These are phyloP conservation scores for Galeopsis tetrahit DNA, from an alignment of 257 asterid species.

Conservation along the genomic window DNA sequence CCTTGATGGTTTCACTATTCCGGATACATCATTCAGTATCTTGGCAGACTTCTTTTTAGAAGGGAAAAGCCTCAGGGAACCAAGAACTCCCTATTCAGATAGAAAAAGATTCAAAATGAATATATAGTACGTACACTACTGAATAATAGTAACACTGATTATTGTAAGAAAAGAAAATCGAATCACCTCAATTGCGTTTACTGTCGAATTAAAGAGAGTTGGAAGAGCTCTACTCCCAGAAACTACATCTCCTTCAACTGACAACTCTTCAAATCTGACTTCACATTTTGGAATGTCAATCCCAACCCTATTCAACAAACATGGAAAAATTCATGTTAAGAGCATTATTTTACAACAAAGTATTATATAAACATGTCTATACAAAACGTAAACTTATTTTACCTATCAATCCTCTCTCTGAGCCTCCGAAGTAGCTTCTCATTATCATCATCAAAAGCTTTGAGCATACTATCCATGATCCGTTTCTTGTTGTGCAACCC, in stretches of 20 bases:
- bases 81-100: constrained; percentile 56
- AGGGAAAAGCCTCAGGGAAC: constrained; percentile 55
- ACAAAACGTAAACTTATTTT: no score
- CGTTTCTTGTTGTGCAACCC: constrained; percentile 65
- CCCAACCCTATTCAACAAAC: constrained; percentile 57
- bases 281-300: constrained; percentile 63
- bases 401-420: constrained; percentile 73
- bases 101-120: not conserved
- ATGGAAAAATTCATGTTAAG: not conserved
- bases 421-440: constrained; percentile 65
- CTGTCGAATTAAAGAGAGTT: constrained; percentile 65
- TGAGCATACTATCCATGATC: constrained; percentile 62
- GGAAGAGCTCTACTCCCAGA: constrained; percentile 85
- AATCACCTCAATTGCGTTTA: constrained; percentile 67
- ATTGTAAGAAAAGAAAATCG: not conserved
- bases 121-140: no score
- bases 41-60: constrained; percentile 60
- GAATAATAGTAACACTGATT: not conserved
- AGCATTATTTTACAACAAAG: no score
- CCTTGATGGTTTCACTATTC: constrained; percentile 68
- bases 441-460: constrained; percentile 73
- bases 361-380: no score
- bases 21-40: constrained; percentile 53
- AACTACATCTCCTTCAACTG: constrained; percentile 76
- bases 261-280: constrained; percentile 65